Percentiles rank a stretch among this genome's conserved stretches.
Evolutionary conservation across 140 eudicot genomes (phyloP).

Genomic region (Senecio squalidus): DNA sequence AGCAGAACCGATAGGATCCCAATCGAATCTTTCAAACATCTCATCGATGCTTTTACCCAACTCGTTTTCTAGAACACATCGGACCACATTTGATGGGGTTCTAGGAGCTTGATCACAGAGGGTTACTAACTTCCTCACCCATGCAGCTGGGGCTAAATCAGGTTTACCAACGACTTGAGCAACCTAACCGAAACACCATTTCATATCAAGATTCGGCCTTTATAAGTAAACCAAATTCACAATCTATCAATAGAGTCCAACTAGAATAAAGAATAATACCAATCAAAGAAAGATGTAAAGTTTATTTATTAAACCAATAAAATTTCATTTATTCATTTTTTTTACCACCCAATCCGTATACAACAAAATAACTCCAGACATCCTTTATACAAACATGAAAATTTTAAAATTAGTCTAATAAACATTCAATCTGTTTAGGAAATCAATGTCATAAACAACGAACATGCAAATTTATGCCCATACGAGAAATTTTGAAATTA

Average conservation of each 20-base stretch:
- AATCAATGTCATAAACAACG: too few relatives aligned
- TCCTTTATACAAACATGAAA: too few relatives aligned
- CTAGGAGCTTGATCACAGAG: constrained; percentile 90
- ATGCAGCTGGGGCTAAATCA: constrained; percentile 93
- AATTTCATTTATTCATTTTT: too few relatives aligned
- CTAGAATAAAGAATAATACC: background rate
- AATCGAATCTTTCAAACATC: constrained; percentile 73
- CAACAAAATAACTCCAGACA: too few relatives aligned
- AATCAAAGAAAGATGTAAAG: too few relatives aligned
- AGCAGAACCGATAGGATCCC: constrained; percentile 88
- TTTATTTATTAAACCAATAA: too few relatives aligned
- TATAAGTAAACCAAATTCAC: background rate
- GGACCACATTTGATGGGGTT: constrained; percentile 59
- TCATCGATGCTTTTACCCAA: constrained; percentile 61
- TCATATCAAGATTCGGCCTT: constrained; percentile 2
- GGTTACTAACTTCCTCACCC: constrained; percentile 91
- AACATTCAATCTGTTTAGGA: too few relatives aligned
- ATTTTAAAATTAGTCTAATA: too few relatives aligned
- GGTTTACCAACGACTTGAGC: constrained; percentile 98
- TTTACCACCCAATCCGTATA: too few relatives aligned
- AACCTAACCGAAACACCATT: constrained; percentile 35
- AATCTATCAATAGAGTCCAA: background rate
- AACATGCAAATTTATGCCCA: too few relatives aligned
- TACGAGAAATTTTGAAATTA: background rate
- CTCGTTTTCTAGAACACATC: constrained; percentile 72